Evolutionary conservation across 805 yeast species (phyloP).

Genomic region (Wickerhamomyces subpelliculosus): DNA sequence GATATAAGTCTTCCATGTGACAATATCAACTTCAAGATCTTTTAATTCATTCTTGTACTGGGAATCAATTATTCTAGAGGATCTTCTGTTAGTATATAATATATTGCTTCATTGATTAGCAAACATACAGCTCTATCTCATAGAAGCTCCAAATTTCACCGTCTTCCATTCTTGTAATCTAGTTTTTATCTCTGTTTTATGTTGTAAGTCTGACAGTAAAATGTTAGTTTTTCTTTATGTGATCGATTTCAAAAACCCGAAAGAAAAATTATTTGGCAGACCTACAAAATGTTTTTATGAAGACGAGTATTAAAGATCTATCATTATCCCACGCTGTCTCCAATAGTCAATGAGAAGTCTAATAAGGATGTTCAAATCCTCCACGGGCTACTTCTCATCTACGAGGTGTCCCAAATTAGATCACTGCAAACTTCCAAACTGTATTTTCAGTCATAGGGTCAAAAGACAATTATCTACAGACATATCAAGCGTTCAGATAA

Average conservation of each 20-base stretch:
- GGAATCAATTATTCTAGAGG: background rate
- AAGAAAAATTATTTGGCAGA: too few species aligned
- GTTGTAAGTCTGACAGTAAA: too few species aligned
- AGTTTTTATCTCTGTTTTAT: background rate
- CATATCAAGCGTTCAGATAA: background rate
- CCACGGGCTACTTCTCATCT: conserved; percentile 11
- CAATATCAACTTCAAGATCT: conserved; percentile 20
- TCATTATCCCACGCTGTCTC: background rate
- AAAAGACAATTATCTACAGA: conserved; percentile 1
- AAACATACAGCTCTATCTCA: conserved; percentile 8
- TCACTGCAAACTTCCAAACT: conserved; percentile 24
- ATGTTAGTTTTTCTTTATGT: too few species aligned
- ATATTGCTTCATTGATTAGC: too few species aligned
- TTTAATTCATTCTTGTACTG: background rate
- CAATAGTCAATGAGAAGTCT: background rate
- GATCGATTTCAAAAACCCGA: too few species aligned
- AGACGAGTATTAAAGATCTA: too few species aligned
- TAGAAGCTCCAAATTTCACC: conserved; percentile 3
- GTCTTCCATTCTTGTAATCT: background rate
- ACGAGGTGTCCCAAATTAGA: conserved; percentile 22
- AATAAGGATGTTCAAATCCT: conserved; percentile 20
- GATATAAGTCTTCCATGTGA: conserved; percentile 34
- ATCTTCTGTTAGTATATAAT: background rate
- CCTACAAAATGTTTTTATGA: too few species aligned
- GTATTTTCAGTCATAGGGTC: conserved; percentile 23